Conservation (phyloP, 139 green algal genomes). For the Bryopsis sp. region DNA sequence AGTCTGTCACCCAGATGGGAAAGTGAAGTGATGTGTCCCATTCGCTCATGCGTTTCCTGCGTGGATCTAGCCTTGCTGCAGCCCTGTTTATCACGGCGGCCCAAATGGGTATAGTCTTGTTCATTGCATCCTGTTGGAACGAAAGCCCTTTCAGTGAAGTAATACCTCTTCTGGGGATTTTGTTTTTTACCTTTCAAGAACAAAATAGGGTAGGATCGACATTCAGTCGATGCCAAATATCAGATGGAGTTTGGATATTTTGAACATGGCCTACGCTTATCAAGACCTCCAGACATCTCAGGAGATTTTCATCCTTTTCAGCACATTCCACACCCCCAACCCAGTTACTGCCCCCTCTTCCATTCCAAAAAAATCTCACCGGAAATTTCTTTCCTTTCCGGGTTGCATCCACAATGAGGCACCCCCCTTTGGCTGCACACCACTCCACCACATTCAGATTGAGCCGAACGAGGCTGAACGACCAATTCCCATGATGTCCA, state of each 20-base stretch:
- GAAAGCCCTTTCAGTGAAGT: conserved; percentile 1
- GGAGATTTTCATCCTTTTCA: too few species aligned
- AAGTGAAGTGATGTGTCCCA: conserved; percentile 64
- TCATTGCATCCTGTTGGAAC: conserved; percentile 68
- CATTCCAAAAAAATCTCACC: conserved; percentile 28
- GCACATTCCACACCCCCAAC: too few species aligned
- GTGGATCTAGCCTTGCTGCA: conserved; percentile 29
- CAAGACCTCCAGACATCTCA: too few species aligned
- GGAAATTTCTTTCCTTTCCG: conserved; percentile 78
- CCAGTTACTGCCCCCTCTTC: too few species aligned
- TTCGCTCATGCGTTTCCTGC: conserved; percentile 12
- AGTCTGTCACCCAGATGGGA: conserved; percentile 68
- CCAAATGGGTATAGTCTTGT: conserved; percentile 95
- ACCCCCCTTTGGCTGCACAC: conserved; percentile 44
- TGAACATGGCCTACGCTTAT: too few species aligned
- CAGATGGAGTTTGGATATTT: too few species aligned
- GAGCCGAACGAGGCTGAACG: conserved; percentile 73
- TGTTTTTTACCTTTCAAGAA: too few species aligned
- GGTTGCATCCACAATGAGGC: conserved; percentile 87
- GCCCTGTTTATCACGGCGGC: conserved; percentile 74
- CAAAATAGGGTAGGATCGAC: too few species aligned
- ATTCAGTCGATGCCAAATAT: too few species aligned
- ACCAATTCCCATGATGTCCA: conserved; percentile 80
- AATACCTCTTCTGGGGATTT: too few species aligned
- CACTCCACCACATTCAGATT: conserved; percentile 70